Base-by-base conservation (phyloP, 1,139 yeast genomes). In the Pichia sp. region DNA sequence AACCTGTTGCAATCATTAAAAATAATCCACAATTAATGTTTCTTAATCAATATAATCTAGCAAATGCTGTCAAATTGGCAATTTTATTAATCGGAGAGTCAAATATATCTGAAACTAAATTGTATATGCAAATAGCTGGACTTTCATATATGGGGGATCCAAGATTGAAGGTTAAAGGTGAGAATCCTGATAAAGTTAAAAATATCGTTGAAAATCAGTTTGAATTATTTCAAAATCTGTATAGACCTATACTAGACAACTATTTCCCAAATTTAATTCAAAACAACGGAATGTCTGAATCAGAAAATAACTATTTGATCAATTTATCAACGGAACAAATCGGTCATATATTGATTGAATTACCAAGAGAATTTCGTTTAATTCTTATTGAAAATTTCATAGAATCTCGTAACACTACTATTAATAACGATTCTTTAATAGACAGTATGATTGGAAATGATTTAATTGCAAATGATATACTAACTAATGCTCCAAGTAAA, bases 131-230 rank as follows among this genome's bases (percentile, higher is more conserved):
- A 51, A 83, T 92, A 41, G 83, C 97, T 0, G 78, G 80, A 16
- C 66, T 94, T 23, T 86, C 96, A 23, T 94, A 92, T 61, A 67
- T 82, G 63, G 98, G 98, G 16, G 99, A 92, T 62, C 82, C 90
- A 32, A 74, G 99, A 53, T 84, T 89, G 79, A 69, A 75, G 37
- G 70, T 89, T 38, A 95, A 95, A 3, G 95, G 92, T 5, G 98
- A 92, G 63, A 87, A 92, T 62, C 97, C 97, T 9, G 73, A 82
- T 57, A 92, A 92, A 64, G 85, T 90, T 29, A 70, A 71, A 43
- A 92, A 94, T 62, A 92, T 92, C 51, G 97, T 92, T 6, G 64
- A 68, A 26, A 84, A 85, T 60, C 97, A 94, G 64, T 75, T 76
- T 53, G 66, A 67, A 23, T 74, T 78, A 51, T 92, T 92, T 66